Evolutionary conservation across 225 moss, liverwort and hornwort species (phyloP).

Genomic region (Climacium dendroides): DNA sequence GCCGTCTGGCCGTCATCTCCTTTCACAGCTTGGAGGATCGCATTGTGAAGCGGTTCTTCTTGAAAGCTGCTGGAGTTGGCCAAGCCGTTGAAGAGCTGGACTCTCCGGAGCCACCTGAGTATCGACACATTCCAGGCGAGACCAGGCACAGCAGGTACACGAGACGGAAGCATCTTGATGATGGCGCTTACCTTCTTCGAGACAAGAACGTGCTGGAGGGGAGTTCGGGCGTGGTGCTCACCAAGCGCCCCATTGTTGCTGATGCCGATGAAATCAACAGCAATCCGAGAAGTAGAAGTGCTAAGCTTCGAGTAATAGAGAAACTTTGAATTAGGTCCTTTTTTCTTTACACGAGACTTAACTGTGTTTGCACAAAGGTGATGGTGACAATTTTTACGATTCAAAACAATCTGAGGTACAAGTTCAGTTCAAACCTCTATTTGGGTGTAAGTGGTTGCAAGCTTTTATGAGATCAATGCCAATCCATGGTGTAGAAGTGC

Average conservation of each 20-base stretch:
- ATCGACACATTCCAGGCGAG: slow-evolving; percentile 72
- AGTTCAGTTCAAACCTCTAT: background rate
- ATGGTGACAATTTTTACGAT: background rate
- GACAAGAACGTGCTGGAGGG: slow-evolving; percentile 59
- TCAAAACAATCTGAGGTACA: background rate
- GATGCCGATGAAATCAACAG: slow-evolving; percentile 42
- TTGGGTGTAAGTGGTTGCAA: background rate
- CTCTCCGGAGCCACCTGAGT: slow-evolving; percentile 13
- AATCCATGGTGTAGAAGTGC: slow-evolving; percentile 67
- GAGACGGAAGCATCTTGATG: slow-evolving; percentile 29
- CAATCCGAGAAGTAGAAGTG: slow-evolving; percentile 86
- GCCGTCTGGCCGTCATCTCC: slow-evolving; percentile 82
- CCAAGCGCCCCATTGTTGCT: slow-evolving; percentile 67
- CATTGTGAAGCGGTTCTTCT: slow-evolving; percentile 85
- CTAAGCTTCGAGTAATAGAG: slow-evolving; percentile 82
- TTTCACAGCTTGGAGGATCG: slow-evolving; percentile 96
- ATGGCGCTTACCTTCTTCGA: background rate
- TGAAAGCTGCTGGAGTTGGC: slow-evolving; percentile 63
- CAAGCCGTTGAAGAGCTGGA: slow-evolving; percentile 2
- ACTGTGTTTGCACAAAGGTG: background rate
- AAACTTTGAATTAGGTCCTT: slow-evolving; percentile 8
- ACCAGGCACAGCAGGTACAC: slow-evolving; percentile 68
- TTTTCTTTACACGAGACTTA: background rate
- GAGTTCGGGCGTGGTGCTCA: slow-evolving; percentile 52
- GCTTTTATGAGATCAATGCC: slow-evolving; percentile 19